A percentile compares a stretch with the other conserved stretches of the same genome.
These are phyloP conservation scores for Colletotrichum endophyticum DNA, from an alignment of 2,329 filamentous ascomycete species.

Conservation along the genomic window DNA sequence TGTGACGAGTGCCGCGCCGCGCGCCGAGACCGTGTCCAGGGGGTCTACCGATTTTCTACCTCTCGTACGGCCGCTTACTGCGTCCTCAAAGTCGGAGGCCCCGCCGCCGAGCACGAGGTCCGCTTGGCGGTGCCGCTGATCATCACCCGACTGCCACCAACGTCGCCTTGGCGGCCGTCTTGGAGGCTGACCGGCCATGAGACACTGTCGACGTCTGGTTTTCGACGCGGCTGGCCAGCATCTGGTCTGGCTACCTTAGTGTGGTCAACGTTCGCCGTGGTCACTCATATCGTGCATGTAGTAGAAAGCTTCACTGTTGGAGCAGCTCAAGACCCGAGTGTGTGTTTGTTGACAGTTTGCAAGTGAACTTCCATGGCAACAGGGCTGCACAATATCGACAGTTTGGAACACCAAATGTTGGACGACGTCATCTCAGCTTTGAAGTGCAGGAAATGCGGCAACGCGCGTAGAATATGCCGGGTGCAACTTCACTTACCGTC, in stretches of 20 bases:
- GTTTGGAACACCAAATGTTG: neutral
- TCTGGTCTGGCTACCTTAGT: neutral
- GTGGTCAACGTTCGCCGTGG: neutral
- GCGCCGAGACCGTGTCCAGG: neutral
- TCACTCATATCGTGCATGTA: neutral
- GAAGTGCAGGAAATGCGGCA: neutral
- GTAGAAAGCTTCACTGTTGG: neutral
- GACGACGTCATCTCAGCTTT: neutral
- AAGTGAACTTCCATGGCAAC: neutral
- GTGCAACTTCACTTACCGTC: neutral
- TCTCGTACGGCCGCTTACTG: neutral
- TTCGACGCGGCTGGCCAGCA: neutral
- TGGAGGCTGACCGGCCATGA: neutral
- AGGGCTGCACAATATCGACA: neutral
- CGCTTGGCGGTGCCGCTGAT: conserved; percentile 12
- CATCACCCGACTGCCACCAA: neutral
- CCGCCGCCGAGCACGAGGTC: conserved; percentile 4
- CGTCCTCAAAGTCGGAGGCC: neutral
- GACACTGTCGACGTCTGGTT: neutral
- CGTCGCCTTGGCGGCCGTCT: neutral
- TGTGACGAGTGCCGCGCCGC: conserved; percentile 17
- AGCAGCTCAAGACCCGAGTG: neutral
- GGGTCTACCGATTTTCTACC: neutral
- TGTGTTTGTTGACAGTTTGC: neutral
- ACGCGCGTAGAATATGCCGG: neutral